phyloP scores from a whole-genome alignment of 306 rosid species.

The Ceratonia siliqua region DNA sequence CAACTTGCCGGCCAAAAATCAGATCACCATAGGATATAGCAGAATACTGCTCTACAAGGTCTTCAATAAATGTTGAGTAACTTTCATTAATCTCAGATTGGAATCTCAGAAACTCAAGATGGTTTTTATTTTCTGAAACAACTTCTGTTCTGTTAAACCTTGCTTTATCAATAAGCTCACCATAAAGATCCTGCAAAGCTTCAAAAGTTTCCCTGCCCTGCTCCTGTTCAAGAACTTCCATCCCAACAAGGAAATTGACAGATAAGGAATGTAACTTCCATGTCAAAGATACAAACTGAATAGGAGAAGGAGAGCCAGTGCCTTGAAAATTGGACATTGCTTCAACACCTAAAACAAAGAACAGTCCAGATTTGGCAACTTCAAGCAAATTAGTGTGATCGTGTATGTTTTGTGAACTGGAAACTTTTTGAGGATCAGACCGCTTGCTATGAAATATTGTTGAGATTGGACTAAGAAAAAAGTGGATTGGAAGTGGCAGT shows the following conservation, averaged over 20 bases:
- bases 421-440: slow-evolving; percentile 50
- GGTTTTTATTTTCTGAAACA: slow-evolving; percentile 34
- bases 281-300: slow-evolving; percentile 68
- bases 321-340: slow-evolving; percentile 66
- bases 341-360: slow-evolving; percentile 85
- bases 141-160: slow-evolving; percentile 39
- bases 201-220: slow-evolving; percentile 68
- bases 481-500: slow-evolving; percentile 80
- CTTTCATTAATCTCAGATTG: slow-evolving; percentile 75
- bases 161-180: slow-evolving; percentile 65
- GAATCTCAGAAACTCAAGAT: slow-evolving; percentile 63
- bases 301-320: slow-evolving; percentile 56
- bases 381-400: slow-evolving; percentile 55
- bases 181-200: slow-evolving; percentile 88
- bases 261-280: slow-evolving; percentile 95
- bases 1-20: slow-evolving; percentile 86
- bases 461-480: slow-evolving; percentile 83
- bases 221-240: slow-evolving; percentile 75
- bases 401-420: slow-evolving; percentile 36
- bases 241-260: slow-evolving; percentile 78
- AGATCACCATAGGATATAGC: slow-evolving; percentile 85
- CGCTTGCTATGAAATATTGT: slow-evolving; percentile 60
- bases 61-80: slow-evolving; percentile 74
- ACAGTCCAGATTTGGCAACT: slow-evolving; percentile 78
- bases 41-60: slow-evolving; percentile 88